A percentile compares a stretch with the other conserved stretches of the same genome.
Evolutionary conservation across 768 basidiomycete species (phyloP).

Genomic region (Kwoniella pini): DNA sequence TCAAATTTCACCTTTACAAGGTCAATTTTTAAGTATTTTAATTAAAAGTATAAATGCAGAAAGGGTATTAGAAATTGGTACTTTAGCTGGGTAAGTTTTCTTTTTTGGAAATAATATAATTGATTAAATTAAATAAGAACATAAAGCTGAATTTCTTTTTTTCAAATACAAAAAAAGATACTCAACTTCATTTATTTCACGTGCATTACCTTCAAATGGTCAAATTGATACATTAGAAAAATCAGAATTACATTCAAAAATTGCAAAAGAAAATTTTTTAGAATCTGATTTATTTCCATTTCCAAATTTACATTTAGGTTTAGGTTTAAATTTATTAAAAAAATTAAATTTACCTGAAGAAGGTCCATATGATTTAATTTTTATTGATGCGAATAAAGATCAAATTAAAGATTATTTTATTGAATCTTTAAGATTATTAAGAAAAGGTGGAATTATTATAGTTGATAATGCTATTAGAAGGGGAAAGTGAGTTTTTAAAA

Average conservation of each 20-base stretch:
- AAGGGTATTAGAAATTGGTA: slow-evolving; percentile 67
- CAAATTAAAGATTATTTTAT: slow-evolving; percentile 63
- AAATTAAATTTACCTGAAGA: slow-evolving; percentile 21
- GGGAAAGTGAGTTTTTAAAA: slow-evolving; percentile 30
- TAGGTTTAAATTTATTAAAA: slow-evolving; percentile 43
- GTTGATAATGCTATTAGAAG: slow-evolving; percentile 46
- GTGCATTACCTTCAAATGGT: slow-evolving; percentile 50
- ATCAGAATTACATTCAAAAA: slow-evolving; percentile 52
- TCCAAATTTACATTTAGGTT: slow-evolving; percentile 58
- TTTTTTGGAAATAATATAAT: no score
- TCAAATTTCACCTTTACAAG: slow-evolving; percentile 35
- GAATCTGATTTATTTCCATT: slow-evolving; percentile 62
- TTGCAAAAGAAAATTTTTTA: slow-evolving; percentile 64
- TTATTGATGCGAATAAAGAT: slow-evolving; percentile 72
- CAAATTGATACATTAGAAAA: slow-evolving; percentile 53
- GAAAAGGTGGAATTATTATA: slow-evolving; percentile 64
- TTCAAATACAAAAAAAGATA: no score
- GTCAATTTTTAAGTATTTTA: slow-evolving; percentile 62
- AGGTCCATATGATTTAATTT: slow-evolving; percentile 63
- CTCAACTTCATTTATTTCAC: slow-evolving; percentile 53
- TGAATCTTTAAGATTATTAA: slow-evolving; percentile 65
- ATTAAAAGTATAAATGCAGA: slow-evolving; percentile 62
- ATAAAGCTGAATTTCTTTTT: no score
- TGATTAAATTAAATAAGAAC: no score
- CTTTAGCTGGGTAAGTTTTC: slow-evolving; percentile 63